Conservation (phyloP, 257 asterid genomes). For the Nicotiana benthamiana region DNA sequence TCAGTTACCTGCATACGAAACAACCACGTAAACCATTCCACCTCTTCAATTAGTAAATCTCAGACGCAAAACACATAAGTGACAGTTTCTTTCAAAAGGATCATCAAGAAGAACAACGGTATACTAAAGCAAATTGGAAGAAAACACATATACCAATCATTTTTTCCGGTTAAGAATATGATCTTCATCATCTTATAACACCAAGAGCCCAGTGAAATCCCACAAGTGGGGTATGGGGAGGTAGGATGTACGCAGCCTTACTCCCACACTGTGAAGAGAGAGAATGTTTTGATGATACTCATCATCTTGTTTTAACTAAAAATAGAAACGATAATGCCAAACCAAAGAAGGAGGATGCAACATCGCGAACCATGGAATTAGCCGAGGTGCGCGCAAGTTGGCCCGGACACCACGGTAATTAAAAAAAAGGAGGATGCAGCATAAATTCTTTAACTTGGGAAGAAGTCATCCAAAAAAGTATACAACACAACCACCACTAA, state of each 20-base stretch:
- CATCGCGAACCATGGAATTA: no score
- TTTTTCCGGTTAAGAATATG: background rate
- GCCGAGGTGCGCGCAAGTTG: no score
- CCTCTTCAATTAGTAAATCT: constrained; percentile 2
- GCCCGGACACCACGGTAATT: no score
- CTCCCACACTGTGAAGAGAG: no score
- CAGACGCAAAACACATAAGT: background rate
- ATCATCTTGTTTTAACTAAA: background rate
- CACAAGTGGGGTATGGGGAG: no score
- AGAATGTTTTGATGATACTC: no score
- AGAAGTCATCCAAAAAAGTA: background rate
- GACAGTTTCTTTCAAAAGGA: background rate
- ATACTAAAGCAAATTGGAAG: background rate
- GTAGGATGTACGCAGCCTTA: no score
- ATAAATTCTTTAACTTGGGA: background rate
- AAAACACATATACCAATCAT: background rate
- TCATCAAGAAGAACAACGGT: background rate
- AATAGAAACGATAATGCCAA: background rate
- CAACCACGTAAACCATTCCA: constrained; percentile 1
- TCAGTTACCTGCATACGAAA: constrained; percentile 16
- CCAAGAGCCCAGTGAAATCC: no score
- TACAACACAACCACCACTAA: background rate
- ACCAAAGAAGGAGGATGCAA: background rate
- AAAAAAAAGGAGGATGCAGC: background rate
- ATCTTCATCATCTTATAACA: background rate